phyloP scores from a whole-genome alignment of 2,329 filamentous ascomycete species.

The Byssothecium circinans region DNA sequence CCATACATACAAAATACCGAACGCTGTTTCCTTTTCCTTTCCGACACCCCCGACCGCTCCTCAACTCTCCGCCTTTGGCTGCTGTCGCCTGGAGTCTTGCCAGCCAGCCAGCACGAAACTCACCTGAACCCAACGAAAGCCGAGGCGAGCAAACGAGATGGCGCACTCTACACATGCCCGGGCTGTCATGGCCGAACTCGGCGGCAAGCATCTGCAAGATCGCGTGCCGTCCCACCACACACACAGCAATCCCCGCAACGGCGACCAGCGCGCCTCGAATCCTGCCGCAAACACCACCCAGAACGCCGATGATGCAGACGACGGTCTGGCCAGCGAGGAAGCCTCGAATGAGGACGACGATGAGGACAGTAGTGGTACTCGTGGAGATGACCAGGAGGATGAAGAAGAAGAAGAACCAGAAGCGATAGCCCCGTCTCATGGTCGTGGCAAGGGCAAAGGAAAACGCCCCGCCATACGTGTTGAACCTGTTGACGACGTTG shows the following conservation, averaged over 20 bases:
- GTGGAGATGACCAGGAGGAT: constrained; percentile 33
- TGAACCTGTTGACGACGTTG: constrained; percentile 35
- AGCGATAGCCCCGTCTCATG: constrained; percentile 37
- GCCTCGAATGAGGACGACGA: constrained; percentile 38
- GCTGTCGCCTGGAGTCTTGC: background rate
- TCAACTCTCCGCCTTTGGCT: background rate
- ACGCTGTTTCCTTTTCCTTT: constrained; percentile 24
- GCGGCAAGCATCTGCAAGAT: constrained; percentile 34
- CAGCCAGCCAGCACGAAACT: constrained; percentile 6
- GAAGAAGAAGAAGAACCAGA: constrained; percentile 42
- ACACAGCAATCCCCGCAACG: constrained; percentile 22
- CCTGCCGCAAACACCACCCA: constrained; percentile 26
- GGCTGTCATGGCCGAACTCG: constrained; percentile 29
- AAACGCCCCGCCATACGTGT: constrained; percentile 42
- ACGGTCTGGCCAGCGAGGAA: constrained; percentile 32
- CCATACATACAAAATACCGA: constrained; percentile 26
- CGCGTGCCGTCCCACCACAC: constrained; percentile 31
- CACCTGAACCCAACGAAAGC: constrained; percentile 6
- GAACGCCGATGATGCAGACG: constrained; percentile 26
- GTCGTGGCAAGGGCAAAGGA: constrained; percentile 38
- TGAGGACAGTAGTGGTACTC: constrained; percentile 34
- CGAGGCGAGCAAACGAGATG: constrained; percentile 21
- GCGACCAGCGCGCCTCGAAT: constrained; percentile 22
- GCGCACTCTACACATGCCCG: constrained; percentile 28
- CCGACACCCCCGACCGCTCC: constrained; percentile 4